These are phyloP conservation scores for Colletotrichum paranaense DNA, from an alignment of 2,329 filamentous ascomycete species.

Conservation along the genomic window DNA sequence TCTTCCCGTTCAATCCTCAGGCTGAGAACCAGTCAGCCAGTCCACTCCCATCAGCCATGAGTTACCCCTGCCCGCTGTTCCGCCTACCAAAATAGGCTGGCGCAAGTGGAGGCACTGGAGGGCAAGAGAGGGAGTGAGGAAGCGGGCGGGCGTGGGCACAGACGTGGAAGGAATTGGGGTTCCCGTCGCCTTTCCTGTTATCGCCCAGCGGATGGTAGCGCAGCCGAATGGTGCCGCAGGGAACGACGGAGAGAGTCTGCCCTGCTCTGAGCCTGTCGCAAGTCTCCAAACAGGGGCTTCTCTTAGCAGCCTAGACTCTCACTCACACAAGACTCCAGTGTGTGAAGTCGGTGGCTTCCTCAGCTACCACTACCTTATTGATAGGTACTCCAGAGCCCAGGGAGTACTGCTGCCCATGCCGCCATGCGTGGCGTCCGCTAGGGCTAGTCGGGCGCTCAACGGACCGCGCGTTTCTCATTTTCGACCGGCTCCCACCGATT, in stretches of 20 bases:
- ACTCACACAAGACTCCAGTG: background rate
- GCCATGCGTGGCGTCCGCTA: background rate
- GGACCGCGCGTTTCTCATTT: background rate
- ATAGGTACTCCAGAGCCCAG: background rate
- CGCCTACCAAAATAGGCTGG: conserved; percentile 24
- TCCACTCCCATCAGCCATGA: no score
- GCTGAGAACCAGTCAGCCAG: background rate
- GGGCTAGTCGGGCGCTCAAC: background rate
- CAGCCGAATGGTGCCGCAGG: conserved; percentile 30
- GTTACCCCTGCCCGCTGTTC: conserved; percentile 7
- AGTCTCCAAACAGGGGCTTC: conserved; percentile 27
- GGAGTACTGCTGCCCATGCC: background rate
- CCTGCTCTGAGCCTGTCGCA: conserved; percentile 11
- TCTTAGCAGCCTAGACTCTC: background rate
- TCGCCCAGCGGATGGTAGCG: conserved; percentile 26
- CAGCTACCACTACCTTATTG: background rate
- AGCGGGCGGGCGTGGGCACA: conserved; percentile 7
- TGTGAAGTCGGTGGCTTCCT: background rate
- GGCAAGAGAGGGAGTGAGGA: background rate
- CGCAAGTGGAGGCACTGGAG: conserved; percentile 5
- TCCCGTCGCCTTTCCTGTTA: background rate
- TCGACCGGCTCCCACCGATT: background rate
- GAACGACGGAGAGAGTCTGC: background rate
- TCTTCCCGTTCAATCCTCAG: background rate
- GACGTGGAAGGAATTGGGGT: conserved; percentile 15